Conservation (phyloP, 2,329 filamentous ascomycete genomes). For the Botrytis byssoidea region DNA sequence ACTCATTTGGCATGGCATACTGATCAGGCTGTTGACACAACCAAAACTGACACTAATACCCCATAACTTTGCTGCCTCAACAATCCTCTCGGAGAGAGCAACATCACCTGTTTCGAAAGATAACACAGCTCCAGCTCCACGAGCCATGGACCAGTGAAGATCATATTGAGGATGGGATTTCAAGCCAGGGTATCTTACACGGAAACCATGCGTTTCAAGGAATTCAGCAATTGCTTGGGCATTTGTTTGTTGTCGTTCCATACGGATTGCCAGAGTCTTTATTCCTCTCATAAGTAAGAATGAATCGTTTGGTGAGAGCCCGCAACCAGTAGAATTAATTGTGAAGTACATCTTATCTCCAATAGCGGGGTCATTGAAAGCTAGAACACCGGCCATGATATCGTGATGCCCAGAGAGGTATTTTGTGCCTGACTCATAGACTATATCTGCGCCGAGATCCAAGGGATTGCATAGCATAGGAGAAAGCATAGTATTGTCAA, state of each 20-base stretch:
- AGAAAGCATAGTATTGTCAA: conserved; percentile 99
- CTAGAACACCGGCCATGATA: conserved; percentile 96
- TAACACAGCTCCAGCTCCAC: conserved; percentile 89
- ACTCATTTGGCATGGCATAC: conserved; percentile 99
- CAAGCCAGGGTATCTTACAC: conserved; percentile 89
- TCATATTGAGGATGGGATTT: conserved; percentile 96
- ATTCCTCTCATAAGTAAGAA: conserved; percentile 94
- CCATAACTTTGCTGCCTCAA: conserved; percentile 88
- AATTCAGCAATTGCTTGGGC: conserved; percentile 90
- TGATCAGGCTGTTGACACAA: conserved; percentile 97
- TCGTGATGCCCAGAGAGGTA: conserved; percentile 98
- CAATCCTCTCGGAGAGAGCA: conserved; percentile 81
- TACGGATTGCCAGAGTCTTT: conserved; percentile 94
- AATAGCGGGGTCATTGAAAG: conserved; percentile 76
- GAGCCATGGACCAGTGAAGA: conserved; percentile 91
- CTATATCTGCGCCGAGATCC: conserved; percentile 90
- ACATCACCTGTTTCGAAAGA: conserved; percentile 95
- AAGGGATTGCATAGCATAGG: conserved; percentile 92
- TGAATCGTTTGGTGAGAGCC: conserved; percentile 90
- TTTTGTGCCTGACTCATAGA: conserved; percentile 97
- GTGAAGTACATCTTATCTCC: conserved; percentile 93
- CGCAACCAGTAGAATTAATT: conserved; percentile 95
- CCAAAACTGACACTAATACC: conserved; percentile 97
- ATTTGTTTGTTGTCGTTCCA: conserved; percentile 97
- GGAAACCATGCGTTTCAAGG: conserved; percentile 87